Conservation (phyloP, 2,329 filamentous ascomycete species). For the Leptographium lundbergii region DNA sequence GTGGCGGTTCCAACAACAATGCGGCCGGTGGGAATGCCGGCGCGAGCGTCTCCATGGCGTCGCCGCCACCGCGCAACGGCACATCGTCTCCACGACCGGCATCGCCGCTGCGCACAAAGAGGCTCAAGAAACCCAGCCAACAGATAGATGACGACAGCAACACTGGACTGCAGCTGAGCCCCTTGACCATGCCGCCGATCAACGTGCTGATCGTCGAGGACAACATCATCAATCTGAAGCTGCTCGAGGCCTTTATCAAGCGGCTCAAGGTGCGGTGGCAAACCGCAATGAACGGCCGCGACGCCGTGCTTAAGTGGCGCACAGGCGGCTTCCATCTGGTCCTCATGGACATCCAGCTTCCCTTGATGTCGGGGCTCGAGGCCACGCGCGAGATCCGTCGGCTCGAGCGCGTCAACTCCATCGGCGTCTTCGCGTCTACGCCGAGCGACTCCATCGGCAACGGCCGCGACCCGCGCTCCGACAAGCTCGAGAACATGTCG, state of each 20-base stretch:
- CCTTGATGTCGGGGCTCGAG: constrained; percentile 90
- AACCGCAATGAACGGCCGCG: constrained; percentile 89
- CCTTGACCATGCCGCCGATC: constrained; percentile 85
- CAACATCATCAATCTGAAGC: constrained; percentile 91
- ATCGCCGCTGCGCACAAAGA: constrained; percentile 29
- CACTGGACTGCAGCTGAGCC: constrained; percentile 41
- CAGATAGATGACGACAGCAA: constrained; percentile 20
- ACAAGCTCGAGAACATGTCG: constrained; percentile 52
- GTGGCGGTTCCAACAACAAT: background rate
- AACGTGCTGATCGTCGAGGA: constrained; percentile 97
- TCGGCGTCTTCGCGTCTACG: constrained; percentile 75
- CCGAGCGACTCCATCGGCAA: constrained; percentile 34
- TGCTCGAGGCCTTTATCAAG: constrained; percentile 93
- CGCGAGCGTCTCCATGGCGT: background rate
- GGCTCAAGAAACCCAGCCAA: constrained; percentile 33
- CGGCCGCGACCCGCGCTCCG: constrained; percentile 45
- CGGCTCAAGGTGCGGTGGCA: constrained; percentile 91
- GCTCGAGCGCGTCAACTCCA: constrained; percentile 79
- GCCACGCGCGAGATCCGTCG: constrained; percentile 90
- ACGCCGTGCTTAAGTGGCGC: constrained; percentile 89
- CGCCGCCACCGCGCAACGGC: constrained; percentile 20
- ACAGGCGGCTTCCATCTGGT: constrained; percentile 89
- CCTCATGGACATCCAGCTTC: constrained; percentile 96
- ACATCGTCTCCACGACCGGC: constrained; percentile 24
- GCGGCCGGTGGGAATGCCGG: background rate